Percentiles rank a stretch among this genome's conserved stretches.
These are phyloP conservation scores for Blastocrithidia nonstop DNA, from an alignment of 208 protist species.

Conservation along the genomic window DNA sequence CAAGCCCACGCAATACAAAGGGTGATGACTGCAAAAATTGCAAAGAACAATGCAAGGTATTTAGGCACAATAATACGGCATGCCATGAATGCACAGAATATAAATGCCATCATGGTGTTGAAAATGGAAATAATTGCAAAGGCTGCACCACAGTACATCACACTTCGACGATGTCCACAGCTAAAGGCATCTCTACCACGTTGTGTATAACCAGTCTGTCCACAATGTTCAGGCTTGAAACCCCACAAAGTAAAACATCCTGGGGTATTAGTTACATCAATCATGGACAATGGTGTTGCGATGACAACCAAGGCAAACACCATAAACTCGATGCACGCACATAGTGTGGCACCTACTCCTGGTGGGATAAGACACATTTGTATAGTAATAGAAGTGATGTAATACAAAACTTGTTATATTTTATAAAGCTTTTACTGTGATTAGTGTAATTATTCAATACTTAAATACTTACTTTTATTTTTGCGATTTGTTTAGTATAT, in stretches of 20 bases:
- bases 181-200: slow-evolving; percentile 8
- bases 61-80: slow-evolving; percentile 5
- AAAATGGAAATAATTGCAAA: slow-evolving; percentile 24
- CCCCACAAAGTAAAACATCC: slow-evolving; percentile 23
- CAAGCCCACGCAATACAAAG: slow-evolving; percentile 9
- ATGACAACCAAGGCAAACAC: too few species aligned
- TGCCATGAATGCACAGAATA: slow-evolving; percentile 12
- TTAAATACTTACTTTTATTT: too few species aligned
- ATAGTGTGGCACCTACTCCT: too few species aligned
- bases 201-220: not conserved
- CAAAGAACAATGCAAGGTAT: slow-evolving; percentile 8
- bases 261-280: not conserved
- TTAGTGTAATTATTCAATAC: too few species aligned
- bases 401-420: too few species aligned
- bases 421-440: too few species aligned
- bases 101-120: slow-evolving; percentile 9
- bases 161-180: slow-evolving; percentile 8
- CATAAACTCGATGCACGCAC: too few species aligned
- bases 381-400: too few species aligned
- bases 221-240: slow-evolving; percentile 11
- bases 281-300: slow-evolving; percentile 1
- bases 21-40: slow-evolving; percentile 6
- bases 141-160: slow-evolving; percentile 11
- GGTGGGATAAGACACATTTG: too few species aligned
- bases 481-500: too few species aligned